Base-by-base conservation (phyloP, 2,329 filamentous ascomycete species). In the Berkeleyomyces rouxiae region DNA sequence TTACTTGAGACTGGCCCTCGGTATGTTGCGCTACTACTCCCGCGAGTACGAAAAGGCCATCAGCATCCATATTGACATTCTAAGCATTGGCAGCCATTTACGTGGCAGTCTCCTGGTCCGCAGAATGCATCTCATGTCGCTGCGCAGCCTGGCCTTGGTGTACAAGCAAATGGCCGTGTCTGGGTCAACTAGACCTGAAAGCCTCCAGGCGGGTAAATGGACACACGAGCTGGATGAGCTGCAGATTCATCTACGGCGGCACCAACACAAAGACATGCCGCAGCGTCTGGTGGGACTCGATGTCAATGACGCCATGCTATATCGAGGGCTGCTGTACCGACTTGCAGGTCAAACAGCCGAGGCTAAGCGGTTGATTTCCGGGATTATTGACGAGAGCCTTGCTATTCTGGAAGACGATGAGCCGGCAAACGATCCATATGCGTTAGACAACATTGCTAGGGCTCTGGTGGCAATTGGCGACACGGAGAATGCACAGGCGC, bases 241-340 rank as follows among this genome's bases (percentile, higher is more conserved):
- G 4, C 71, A 72, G 62, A 62, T 66, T 4, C 72, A 74, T 67
- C 73, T 75, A 59, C 69, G 69, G 61, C 68, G 70, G 36, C 72
- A 75, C 23, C 72, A 73, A 59, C 73, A 73, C 61, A 68, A 70
- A 2, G 70, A 76, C 31, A 73, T 76, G 66, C 74, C 74, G 3
- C 67, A 72, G 23, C 70, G 71, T 62, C 74, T 76, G 67, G 70
- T 73, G 0, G 74, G 74, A 0, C 74, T 74, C 0, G 74, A 76
- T 42, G 70, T 75, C 64, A 76, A 76, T 59, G 71, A 72, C 1
- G 74, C 74, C 0, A 71, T 73, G 13, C 72, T 76, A 31, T 76
- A 74, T 65, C 70, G 75, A 9, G 70, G 73, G 0, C 68, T 74
- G 11, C 70, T 75, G 61, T 72, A 74, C 65, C 71, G 73, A 0